Percentiles rank a stretch among this genome's conserved stretches.
These are phyloP conservation scores for Basidiobolus meristosporus DNA, from an alignment of 371 early-diverging fungal species.

Conservation along the genomic window DNA sequence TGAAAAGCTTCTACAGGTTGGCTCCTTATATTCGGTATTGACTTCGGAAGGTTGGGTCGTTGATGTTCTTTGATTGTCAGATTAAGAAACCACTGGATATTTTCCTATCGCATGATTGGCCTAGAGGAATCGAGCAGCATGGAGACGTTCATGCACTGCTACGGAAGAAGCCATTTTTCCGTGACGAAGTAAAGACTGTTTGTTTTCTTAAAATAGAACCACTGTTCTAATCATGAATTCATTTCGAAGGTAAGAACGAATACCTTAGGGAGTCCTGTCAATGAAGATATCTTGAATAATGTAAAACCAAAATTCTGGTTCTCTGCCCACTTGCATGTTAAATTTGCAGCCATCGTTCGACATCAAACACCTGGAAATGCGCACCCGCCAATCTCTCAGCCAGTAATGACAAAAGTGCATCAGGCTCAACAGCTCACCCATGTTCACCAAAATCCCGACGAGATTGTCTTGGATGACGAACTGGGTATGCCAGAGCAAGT, in stretches of 20 bases:
- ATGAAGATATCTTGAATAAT: conserved; percentile 36
- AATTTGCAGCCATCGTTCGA: conserved; percentile 49
- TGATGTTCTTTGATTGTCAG: conserved; percentile 3
- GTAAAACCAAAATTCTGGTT: conserved; percentile 83
- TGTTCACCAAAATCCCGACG: conserved; percentile 15
- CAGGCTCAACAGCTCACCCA: neutral
- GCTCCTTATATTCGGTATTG: neutral
- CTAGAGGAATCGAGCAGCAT: conserved; percentile 56
- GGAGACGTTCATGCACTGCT: conserved; percentile 50
- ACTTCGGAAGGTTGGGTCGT: neutral
- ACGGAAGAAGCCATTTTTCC: conserved; percentile 43
- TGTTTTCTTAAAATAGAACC: neutral
- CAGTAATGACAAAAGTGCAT: neutral
- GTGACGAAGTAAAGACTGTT: conserved; percentile 42
- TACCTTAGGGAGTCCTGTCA: conserved; percentile 55
- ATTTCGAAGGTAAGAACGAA: conserved; percentile 26
- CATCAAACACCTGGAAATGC: no score
- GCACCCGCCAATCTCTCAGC: neutral
- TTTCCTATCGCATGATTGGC: conserved; percentile 95
- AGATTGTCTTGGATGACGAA: conserved; percentile 18
- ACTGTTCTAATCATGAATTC: neutral
- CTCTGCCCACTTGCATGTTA: conserved; percentile 83
- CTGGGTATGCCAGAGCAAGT: conserved; percentile 10
- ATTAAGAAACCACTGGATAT: conserved; percentile 53
- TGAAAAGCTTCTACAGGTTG: conserved; percentile 43